A percentile compares a stretch with the other conserved stretches of the same genome.
These are phyloP conservation scores for Hamamelis virginiana DNA, from an alignment of 164 flowering plant species.

Conservation along the genomic window DNA sequence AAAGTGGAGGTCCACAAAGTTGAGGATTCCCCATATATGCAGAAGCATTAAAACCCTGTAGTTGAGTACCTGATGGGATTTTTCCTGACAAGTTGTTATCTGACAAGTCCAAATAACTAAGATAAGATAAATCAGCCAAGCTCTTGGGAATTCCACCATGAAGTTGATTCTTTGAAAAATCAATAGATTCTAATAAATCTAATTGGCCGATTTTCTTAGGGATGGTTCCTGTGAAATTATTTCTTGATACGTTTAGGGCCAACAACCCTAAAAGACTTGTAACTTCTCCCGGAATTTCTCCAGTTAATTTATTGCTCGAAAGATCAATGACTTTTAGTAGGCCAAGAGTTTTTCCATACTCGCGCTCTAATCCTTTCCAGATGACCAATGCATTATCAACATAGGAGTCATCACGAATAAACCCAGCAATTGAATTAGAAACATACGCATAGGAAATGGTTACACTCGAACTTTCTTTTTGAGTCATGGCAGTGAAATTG, in stretches of 20 bases:
- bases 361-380: not conserved
- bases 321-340: not conserved
- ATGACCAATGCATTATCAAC: not conserved
- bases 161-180: slow-evolving; percentile 18
- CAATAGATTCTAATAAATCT: slow-evolving; percentile 12
- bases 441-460: too few species aligned
- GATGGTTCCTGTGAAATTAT: slow-evolving; percentile 15
- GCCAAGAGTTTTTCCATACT: not conserved
- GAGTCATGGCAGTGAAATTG: slow-evolving; percentile 1
- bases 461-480: too few species aligned
- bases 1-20: slow-evolving; percentile 18
- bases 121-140: not conserved
- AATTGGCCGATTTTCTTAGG: slow-evolving; percentile 6
- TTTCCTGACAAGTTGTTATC: slow-evolving; percentile 23
- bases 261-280: not conserved
- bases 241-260: slow-evolving; percentile 14
- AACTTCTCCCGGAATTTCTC: slow-evolving; percentile 6
- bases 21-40: slow-evolving; percentile 9
- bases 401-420: too few species aligned
- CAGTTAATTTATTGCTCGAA: slow-evolving; percentile 5
- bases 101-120: slow-evolving; percentile 19
- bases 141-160: slow-evolving; percentile 14
- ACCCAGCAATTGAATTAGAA: too few species aligned
- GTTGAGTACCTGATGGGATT: slow-evolving; percentile 12
- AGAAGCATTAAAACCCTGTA: not conserved